These are phyloP conservation scores for Mentha longifolia DNA, from an alignment of 257 asterid genomes.

Conservation along the genomic window DNA sequence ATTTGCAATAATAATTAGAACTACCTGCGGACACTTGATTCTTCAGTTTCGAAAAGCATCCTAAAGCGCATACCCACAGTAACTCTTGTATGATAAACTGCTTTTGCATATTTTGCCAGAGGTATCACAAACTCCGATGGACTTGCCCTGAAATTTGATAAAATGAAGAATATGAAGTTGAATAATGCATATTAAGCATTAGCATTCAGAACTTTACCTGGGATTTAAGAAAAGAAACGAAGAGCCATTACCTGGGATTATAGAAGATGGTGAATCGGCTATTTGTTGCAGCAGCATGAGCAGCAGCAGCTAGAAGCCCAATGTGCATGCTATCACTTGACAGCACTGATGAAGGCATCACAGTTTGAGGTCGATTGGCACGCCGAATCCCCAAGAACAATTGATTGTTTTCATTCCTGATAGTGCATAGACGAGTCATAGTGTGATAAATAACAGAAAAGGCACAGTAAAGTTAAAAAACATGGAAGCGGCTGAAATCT, in stretches of 20 bases:
- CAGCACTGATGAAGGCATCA: constrained; percentile 90
- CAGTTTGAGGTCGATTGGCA: constrained; percentile 85
- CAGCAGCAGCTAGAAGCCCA: constrained; percentile 98
- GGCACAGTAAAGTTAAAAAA: neutral
- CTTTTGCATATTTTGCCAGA: constrained; percentile 83
- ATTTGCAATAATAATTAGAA: constrained; percentile 24
- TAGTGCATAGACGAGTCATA: constrained; percentile 8
- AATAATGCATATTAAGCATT: constrained; percentile 9
- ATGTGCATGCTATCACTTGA: constrained; percentile 98
- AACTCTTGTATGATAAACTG: constrained; percentile 81
- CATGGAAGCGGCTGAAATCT: too few species aligned
- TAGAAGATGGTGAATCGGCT: constrained; percentile 88
- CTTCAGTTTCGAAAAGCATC: constrained; percentile 94
- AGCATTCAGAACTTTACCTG: constrained; percentile 49
- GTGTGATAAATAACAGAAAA: neutral
- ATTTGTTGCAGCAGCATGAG: constrained; percentile 92
- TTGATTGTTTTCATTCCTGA: constrained; percentile 89
- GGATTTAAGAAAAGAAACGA: constrained; percentile 62
- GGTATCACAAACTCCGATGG: constrained; percentile 93
- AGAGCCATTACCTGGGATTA: constrained; percentile 71
- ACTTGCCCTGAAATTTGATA: constrained; percentile 69
- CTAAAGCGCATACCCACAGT: constrained; percentile 96
- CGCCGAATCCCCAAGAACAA: constrained; percentile 85
- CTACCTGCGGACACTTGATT: constrained; percentile 91
- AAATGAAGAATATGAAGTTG: constrained; percentile 20